phyloP scores from a whole-genome alignment of 495 filamentous ascomycete species.

The Penicillium lividum region DNA sequence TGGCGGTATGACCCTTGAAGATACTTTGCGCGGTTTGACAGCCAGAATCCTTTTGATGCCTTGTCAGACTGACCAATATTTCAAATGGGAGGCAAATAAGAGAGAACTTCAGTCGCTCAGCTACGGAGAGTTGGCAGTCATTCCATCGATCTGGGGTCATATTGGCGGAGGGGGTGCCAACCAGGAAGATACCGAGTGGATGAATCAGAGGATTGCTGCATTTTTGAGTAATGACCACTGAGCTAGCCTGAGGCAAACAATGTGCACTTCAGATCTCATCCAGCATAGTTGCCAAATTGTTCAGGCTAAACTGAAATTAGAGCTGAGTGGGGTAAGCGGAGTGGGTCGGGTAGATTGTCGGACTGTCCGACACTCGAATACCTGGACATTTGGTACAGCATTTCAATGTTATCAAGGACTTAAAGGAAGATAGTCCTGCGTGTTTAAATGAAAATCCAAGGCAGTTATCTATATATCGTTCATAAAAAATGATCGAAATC shows the following conservation, averaged over 20 bases:
- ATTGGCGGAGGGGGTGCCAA: conserved; percentile 55
- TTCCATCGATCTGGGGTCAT: conserved; percentile 65
- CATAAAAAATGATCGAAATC: conserved; percentile 8
- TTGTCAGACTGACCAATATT: conserved; percentile 64
- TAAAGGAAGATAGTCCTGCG: neutral
- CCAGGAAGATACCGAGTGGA: conserved; percentile 58
- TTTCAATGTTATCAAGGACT: neutral
- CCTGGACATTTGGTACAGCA: neutral
- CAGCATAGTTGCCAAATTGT: too few relatives aligned
- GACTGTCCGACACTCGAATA: conserved; percentile 15
- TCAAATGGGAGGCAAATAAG: conserved; percentile 59
- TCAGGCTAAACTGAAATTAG: neutral
- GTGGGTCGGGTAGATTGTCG: conserved; percentile 7
- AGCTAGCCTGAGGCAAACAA: too few relatives aligned
- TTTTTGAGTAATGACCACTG: conserved; percentile 23
- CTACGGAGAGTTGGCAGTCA: conserved; percentile 47
- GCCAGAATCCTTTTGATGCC: conserved; percentile 60
- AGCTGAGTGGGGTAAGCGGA: neutral
- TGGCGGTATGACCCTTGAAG: conserved; percentile 44
- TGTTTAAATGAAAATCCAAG: neutral
- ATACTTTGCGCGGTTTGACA: conserved; percentile 55
- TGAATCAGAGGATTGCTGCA: conserved; percentile 52
- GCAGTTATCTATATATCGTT: neutral
- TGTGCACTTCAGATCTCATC: too few relatives aligned
- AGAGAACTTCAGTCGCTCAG: conserved; percentile 51